Conservation (phyloP, 495 filamentous ascomycete genomes). For the Xylaria scruposa region DNA sequence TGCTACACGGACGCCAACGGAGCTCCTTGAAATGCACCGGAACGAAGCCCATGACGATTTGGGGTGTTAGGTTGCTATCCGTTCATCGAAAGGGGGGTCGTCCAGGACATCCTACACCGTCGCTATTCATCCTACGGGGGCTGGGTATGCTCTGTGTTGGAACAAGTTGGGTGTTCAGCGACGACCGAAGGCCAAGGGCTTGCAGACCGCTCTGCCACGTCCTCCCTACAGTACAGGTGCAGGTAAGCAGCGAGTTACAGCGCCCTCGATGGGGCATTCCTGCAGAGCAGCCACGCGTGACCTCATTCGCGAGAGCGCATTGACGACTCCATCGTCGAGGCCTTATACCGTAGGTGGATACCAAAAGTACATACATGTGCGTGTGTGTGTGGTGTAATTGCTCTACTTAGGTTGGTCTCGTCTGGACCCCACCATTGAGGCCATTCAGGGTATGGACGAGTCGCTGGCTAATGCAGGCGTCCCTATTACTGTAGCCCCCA, state of each 20-base stretch:
- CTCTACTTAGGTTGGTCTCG: neutral
- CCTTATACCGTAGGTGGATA: constrained; percentile 2
- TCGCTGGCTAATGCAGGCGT: constrained; percentile 23
- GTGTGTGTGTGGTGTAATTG: neutral
- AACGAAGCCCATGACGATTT: neutral
- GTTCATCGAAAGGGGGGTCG: neutral
- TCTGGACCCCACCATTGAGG: neutral
- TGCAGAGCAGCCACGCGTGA: constrained; percentile 15
- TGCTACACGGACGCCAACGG: constrained; percentile 6
- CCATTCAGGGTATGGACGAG: constrained; percentile 7
- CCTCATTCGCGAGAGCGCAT: constrained; percentile 17
- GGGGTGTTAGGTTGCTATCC: neutral
- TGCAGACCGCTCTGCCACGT: constrained; percentile 23
- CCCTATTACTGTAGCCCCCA: neutral
- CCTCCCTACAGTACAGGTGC: neutral
- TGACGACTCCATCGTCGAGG: constrained; percentile 20
- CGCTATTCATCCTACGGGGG: neutral
- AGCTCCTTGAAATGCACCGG: neutral
- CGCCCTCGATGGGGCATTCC: constrained; percentile 1
- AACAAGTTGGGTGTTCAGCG: neutral
- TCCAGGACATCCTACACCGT: constrained; percentile 6
- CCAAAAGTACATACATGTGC: neutral
- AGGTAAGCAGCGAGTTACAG: constrained; percentile 10
- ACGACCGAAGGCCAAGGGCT: neutral
- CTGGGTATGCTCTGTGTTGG: neutral